Base-by-base conservation (phyloP, 257 asterid species). In the Primulina eburnea region DNA sequence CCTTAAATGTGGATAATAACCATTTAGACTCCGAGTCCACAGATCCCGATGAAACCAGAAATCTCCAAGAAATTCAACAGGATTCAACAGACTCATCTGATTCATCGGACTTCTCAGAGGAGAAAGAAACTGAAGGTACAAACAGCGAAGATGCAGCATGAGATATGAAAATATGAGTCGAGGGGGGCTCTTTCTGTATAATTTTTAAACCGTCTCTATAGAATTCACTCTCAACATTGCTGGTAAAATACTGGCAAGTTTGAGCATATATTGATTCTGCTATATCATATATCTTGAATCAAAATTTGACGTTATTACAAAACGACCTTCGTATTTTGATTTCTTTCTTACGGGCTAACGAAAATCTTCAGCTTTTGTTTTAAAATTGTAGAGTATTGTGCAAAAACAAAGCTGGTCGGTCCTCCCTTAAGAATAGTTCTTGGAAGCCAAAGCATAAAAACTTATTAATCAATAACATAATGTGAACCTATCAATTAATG, bases 81-180 rank as follows among this genome's bases (percentile, higher is more conserved):
- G 70, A 78, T 77, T 81, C 79, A 65, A 57, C 80, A 75, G 95
- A 88, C 76, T 30, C 72, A 24, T 86, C 90, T 4, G 95, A 89
- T 76, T 81, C 85, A 28, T 86, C 90, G 3, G 95, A 89, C 75
- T 81, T 83, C 2, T 81, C 90, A 38, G 70, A 78, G 62, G 91
- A 81, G 88, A 89, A 82, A 75, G 78, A 82, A 70, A 84, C 80
- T 10, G 93, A 90, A 79, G 97, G 84, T 69, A 77, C 80, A 12
- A 68, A 86, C 29, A 76, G 60, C 7, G 88, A 90, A 62, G 93
- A 92, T 33, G 87, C 85, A 21, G 96, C 87, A 79, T 90, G 86
- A 86, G 65, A 38, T 62, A 43, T 62, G 67, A 64, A 64, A 66
- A 69, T 76, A 21, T 50, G 73, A 75, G 21, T 71, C 68, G 33